Evolutionary conservation across 139 green algal species (phyloP), one percentile per base, ranked within the genome.

Genomic region (Ostreobium quekettii): DNA sequence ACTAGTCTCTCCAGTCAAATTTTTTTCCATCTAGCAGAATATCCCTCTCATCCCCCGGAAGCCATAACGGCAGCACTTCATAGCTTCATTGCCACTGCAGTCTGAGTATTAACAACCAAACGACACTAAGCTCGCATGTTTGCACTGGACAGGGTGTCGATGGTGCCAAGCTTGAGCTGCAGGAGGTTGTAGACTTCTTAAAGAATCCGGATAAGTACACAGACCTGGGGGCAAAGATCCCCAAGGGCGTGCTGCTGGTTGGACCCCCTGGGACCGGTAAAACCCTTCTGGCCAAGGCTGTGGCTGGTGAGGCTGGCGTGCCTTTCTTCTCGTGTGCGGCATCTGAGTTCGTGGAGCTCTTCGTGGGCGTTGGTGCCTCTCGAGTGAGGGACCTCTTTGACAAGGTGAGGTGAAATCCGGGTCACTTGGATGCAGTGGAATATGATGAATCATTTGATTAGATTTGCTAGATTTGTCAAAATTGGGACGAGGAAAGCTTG

Each of bases 131-230:
- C 11, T 36, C 30, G 56, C 65, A 39, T 36, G 11, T 32, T 19
- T 11, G 19, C 11, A 53, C 11, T 53, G 15, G 42, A 53, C 74
- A 90, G 83, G 89, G 90, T 47, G 90, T 90, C 71, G 93, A 99
- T 67, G 82, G 90, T 36, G 93, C 94, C 71, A 99, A 99, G 83
- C 76, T 96, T 58, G 92, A 98, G 83, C 86, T 99, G 36, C 84
- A 92, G 74, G 90, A 84, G 82, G 93, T 99, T 30, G 93, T 99
- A 3, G 95, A 99, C 77, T 99, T 99, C 83, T 80, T 99, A 76
- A 99, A 99, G 87, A 87, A 93, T 66, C 95, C 95, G 2, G 95
- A 99, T 84, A 89, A 93, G 63, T 99, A 99, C 85, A 99, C 95
- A 15, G 85, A 89, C 1, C 90, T 99, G 73, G 95, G 95, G 33